phyloP scores from a whole-genome alignment of 352 stramenopile genomes.

The Globisporangium middletonii region DNA sequence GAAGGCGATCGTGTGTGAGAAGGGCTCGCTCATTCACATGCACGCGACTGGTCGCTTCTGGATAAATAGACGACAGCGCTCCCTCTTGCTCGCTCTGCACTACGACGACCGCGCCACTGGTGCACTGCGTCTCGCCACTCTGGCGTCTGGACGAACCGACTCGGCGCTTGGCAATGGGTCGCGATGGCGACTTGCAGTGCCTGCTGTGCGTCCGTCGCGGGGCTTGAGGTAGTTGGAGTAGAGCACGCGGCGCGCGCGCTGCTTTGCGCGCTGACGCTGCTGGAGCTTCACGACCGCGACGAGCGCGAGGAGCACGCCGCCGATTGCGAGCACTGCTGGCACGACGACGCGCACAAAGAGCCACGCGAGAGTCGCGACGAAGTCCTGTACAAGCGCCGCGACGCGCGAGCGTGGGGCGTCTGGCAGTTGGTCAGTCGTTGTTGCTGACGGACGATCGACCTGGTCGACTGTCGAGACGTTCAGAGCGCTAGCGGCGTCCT shows the following conservation, averaged over 20 bases:
- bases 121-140: no score
- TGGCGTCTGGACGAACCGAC: no score
- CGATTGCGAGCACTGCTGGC: constrained; percentile 5
- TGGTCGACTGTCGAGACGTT: no score
- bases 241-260: constrained; percentile 1
- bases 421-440: not conserved
- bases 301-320: constrained; percentile 1
- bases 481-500: no score
- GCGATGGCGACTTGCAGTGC: not conserved
- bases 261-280: not conserved
- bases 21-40: no score
- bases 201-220: not conserved
- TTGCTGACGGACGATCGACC: no score
- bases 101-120: no score
- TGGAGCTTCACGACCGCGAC: constrained; percentile 8
- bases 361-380: not conserved
- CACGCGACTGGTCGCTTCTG: no score
- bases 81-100: no score
- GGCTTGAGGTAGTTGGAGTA: constrained; percentile 11
- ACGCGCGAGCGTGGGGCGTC: not conserved
- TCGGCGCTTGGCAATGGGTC: not conserved
- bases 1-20: no score
- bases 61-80: no score
- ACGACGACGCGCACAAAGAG: constrained; percentile 4
- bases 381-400: not conserved